Evolutionary conservation across 2,329 filamentous ascomycete species (phyloP), one percentile per base, ranked within the genome.

Genomic region (Xylariaceae sp.): DNA sequence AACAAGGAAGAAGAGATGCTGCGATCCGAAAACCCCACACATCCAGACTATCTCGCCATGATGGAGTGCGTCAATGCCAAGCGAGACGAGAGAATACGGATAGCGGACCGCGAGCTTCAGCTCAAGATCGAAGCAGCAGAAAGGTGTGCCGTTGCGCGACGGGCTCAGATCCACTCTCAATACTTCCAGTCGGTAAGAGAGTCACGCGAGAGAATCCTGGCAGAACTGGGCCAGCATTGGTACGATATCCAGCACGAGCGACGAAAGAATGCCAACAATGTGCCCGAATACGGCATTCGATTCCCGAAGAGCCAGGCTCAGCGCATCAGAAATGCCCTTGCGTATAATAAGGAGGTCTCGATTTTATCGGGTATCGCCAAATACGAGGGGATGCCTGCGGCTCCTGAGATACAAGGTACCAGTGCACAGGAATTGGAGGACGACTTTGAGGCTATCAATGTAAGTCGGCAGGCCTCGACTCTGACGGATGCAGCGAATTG

Each of bases 301-400:
- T 95, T 95, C 71, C 89, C 91, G 6, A 84, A 87, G 54, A 87
- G 88, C 64, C 85, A 87, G 62, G 83, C 87, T 34, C 88, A 92
- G 68, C 90, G 93, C 69, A 83, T 96, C 61, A 82, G 85, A 62
- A 89, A 97, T 63, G 92, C 96, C 67, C 83, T 92, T 53, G 89
- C 92, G 51, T 97, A 97, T 77, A 97, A 96, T 73, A 89, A 88
- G 65, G 94, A 99, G 73, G 92, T 99, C 3, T 96, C 92, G 0
- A 85, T 97, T 34, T 78, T 99, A 59, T 88, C 92, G 4, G 93
- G 93, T 44, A 82, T 97, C 55, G 92, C 93, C 42, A 97, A 97
- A 75, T 92, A 97, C 72, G 87, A 96, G 69, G 94, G 94, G 23
- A 99, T 99, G 75, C 94, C 94, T 42, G 92, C 93, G 37, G 94